Base-by-base conservation (phyloP, 495 filamentous ascomycete species). In the Aspergillus carlsbadensis region DNA sequence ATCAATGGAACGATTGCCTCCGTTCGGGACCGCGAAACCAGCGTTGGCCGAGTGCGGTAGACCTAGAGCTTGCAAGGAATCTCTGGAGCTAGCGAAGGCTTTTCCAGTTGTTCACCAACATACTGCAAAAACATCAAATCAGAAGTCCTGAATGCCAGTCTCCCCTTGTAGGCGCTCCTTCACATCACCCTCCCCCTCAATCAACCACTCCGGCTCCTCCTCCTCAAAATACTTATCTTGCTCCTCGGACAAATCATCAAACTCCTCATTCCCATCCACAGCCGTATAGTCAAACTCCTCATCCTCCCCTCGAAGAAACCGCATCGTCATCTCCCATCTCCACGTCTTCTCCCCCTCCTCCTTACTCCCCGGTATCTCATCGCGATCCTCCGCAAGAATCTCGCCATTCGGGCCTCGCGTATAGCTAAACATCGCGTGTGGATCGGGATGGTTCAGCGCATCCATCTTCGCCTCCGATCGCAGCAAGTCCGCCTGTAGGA, bases 91-190 rank as follows among this genome's bases (percentile, higher is more conserved):
- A n/a, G n/a, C n/a, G n/a, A n/a, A n/a, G n/a, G n/a, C n/a, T n/a
- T n/a, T n/a, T n/a, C n/a, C n/a, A n/a, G n/a, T n/a, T n/a, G n/a
- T n/a, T n/a, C n/a, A n/a, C n/a, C n/a, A n/a, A n/a, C n/a, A n/a
- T n/a, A n/a, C n/a, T n/a, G n/a, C n/a, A n/a, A n/a, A n/a, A n/a
- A n/a, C n/a, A n/a, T 29, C 31, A 10, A 37, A 54, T 81, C 69
- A 94, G 55, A 85, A 95, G 70, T 95, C 90, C 65, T 93, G 89
- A 34, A 93, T 74, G 1, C 90, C 90, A 17, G 90, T 93, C 71
- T 93, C 84, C 4, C 89, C 88, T 22, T 69, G 71, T 15, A 88
- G 62, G 20, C 65, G 64, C 10, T 68, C 60, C 36, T 50, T 63
- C 18, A 64, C 36, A 49, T 70, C 47, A 15, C 47, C 69, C 4